Conservation (phyloP, 371 early-diverging fungal genomes). For the Nosema muscidifuracis region DNA sequence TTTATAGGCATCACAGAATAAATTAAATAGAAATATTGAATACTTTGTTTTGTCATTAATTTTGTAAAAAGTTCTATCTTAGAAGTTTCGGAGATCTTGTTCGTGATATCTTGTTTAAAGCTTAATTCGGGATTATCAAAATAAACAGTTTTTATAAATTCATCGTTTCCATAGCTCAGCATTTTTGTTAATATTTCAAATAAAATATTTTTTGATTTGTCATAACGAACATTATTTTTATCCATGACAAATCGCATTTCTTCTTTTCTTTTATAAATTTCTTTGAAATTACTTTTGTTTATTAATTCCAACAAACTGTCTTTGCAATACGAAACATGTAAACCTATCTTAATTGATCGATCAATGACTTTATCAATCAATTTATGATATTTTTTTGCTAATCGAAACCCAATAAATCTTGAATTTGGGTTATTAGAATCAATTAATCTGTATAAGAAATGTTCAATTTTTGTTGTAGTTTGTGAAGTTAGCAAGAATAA, state of each 20-base stretch:
- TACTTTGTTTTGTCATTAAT: not conserved
- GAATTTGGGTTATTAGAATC: conserved; percentile 50
- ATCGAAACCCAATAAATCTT: conserved; percentile 36
- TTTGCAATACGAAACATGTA: conserved; percentile 10
- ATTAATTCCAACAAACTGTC: conserved; percentile 22
- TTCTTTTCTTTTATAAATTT: conserved; percentile 35
- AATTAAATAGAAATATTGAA: conserved; percentile 18
- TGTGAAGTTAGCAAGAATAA: conserved; percentile 16
- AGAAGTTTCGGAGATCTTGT: conserved; percentile 13
- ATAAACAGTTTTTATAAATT: conserved; percentile 26
- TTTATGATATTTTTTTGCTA: conserved; percentile 17
- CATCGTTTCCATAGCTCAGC: conserved; percentile 11
- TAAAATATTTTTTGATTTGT: not conserved
- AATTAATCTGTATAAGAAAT: conserved; percentile 38
- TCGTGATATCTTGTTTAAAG: not conserved
- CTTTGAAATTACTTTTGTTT: conserved; percentile 29
- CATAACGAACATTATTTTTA: not conserved
- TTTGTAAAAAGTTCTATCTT: conserved; percentile 14
- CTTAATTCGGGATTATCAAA: conserved; percentile 38
- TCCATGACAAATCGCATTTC: conserved; percentile 34
- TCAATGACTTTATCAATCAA: conserved; percentile 26
- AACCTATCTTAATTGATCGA: conserved; percentile 15
- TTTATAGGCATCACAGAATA: conserved; percentile 14
- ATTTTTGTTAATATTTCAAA: conserved; percentile 14
- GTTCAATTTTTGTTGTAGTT: conserved; percentile 1